These are phyloP conservation scores for Diaporthe velutina DNA, from an alignment of 2,329 filamentous ascomycete genomes.

Conservation along the genomic window DNA sequence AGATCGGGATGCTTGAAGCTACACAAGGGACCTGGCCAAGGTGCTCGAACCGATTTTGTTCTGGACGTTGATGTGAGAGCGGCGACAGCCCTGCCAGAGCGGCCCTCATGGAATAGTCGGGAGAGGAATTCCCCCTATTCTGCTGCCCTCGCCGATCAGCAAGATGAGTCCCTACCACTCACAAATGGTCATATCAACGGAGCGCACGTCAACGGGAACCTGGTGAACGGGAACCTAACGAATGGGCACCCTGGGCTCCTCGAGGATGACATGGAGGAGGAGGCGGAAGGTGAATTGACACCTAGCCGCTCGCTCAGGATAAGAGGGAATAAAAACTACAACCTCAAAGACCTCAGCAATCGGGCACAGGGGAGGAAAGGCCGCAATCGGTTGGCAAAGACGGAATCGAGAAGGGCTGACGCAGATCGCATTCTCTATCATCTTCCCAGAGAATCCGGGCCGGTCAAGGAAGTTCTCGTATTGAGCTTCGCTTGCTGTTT, in stretches of 20 bases:
- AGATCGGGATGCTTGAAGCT: slow-evolving; percentile 50
- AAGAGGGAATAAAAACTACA: slow-evolving; percentile 66
- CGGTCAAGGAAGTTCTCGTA: slow-evolving; percentile 51
- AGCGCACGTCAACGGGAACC: slow-evolving; percentile 42
- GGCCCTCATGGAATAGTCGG: slow-evolving; percentile 46
- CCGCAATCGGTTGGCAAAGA: slow-evolving; percentile 52
- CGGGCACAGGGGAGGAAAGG: slow-evolving; percentile 66
- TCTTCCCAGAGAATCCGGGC: slow-evolving; percentile 58
- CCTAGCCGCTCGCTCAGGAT: slow-evolving; percentile 64
- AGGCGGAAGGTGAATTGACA: slow-evolving; percentile 61
- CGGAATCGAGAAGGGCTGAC: slow-evolving; percentile 44
- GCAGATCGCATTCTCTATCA: slow-evolving; percentile 62
- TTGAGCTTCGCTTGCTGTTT: slow-evolving; percentile 62
- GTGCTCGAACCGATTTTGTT: slow-evolving; percentile 57
- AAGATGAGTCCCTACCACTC: slow-evolving; percentile 49
- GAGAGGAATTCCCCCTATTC: slow-evolving; percentile 59
- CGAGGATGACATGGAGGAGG: slow-evolving; percentile 58
- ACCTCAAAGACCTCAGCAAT: slow-evolving; percentile 70
- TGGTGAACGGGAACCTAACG: slow-evolving; percentile 38
- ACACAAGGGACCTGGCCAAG: slow-evolving; percentile 50
- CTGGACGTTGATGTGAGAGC: slow-evolving; percentile 64
- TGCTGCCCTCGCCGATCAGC: slow-evolving; percentile 57
- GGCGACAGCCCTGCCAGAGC: slow-evolving; percentile 55
- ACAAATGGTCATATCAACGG: slow-evolving; percentile 51
- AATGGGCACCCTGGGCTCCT: slow-evolving; percentile 43